These are phyloP conservation scores for Leishmania turanica DNA, from an alignment of 208 protist species.

Conservation along the genomic window DNA sequence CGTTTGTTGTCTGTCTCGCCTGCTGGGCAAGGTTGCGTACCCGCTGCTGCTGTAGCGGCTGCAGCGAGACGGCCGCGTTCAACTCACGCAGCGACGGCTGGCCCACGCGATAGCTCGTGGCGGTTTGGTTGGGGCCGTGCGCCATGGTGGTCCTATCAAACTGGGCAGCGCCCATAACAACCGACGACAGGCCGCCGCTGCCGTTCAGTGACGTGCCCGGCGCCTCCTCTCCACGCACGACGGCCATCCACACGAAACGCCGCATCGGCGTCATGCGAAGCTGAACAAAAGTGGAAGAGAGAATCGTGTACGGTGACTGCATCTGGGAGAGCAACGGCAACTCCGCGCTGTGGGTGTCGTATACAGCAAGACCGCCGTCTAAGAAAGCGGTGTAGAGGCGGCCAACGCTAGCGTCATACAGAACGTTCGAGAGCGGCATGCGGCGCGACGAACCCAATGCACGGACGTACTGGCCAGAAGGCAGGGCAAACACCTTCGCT, in stretches of 20 bases:
- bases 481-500: conserved; percentile 71
- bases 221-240: not conserved
- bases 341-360: conserved; percentile 34
- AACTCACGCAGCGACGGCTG: conserved; percentile 52
- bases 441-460: conserved; percentile 35
- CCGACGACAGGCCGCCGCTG: not conserved
- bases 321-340: conserved; percentile 40
- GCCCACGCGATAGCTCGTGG: conserved; percentile 40
- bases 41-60: conserved; percentile 28
- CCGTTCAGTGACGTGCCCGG: not conserved
- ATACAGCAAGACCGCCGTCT: conserved; percentile 58
- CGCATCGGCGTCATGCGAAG: conserved; percentile 29
- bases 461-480: conserved; percentile 49
- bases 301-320: conserved; percentile 27
- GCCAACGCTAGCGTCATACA: conserved; percentile 38
- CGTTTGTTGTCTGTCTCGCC: not conserved
- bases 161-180: conserved; percentile 22
- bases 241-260: conserved; percentile 29
- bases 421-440: conserved; percentile 52
- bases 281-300: conserved; percentile 31
- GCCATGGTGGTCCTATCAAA: conserved; percentile 36
- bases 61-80: conserved; percentile 30
- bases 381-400: conserved; percentile 47
- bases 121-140: conserved; percentile 36
- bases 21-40: conserved; percentile 4